phyloP scores from a whole-genome alignment of 805 yeast genomes.

The Yarrowia deformans region DNA sequence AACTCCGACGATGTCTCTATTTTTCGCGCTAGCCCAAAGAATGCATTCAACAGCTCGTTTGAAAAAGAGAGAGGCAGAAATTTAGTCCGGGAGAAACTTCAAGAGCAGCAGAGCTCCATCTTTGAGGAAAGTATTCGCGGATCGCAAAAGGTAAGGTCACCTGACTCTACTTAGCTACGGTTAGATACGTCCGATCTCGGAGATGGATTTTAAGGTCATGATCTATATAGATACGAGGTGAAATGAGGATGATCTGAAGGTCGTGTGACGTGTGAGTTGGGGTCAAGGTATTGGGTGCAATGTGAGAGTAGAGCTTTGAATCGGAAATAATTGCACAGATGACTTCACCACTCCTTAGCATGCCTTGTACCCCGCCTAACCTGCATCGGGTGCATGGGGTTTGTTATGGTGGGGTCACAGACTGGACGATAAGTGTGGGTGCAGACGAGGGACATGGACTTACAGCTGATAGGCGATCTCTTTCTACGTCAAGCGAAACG shows the following conservation, averaged over 20 bases:
- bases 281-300: too few relatives aligned
- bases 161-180: background rate
- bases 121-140: constrained; percentile 15
- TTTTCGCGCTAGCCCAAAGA: background rate
- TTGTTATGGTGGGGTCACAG: constrained; percentile 5
- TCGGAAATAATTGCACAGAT: too few relatives aligned
- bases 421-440: background rate
- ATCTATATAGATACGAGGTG: background rate
- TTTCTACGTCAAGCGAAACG: background rate
- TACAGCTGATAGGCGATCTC: background rate
- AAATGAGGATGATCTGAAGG: too few relatives aligned
- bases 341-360: too few relatives aligned
- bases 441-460: background rate
- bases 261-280: too few relatives aligned
- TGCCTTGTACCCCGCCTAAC: background rate
- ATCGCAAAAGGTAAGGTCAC: background rate
- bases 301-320: too few relatives aligned
- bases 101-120: constrained; percentile 2
- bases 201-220: background rate
- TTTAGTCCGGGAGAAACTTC: constrained; percentile 9
- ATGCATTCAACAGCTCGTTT: constrained; percentile 2
- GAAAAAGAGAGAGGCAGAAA: background rate
- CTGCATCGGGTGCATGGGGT: background rate
- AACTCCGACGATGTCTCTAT: constrained; percentile 14
- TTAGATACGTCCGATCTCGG: background rate